Conservation (phyloP, 176 grass and related monocot genomes). For the Hordeum vulgare region MorexV3_pseudomolecules_assembly NC_058523.1:531949471-531949970, state of each 20-base stretch:
- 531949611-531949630: neutral
- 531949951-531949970: neutral
- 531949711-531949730: neutral
- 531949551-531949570: neutral
- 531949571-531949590: neutral
- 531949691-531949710: neutral
- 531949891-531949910: neutral
- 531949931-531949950: neutral
- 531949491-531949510: conserved; percentile 77
- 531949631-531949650: neutral
- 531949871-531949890: neutral
- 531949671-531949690: neutral
- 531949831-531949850: neutral
- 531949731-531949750: neutral
- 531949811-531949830: neutral
- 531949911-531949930: neutral
- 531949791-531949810: neutral
- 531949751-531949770: neutral
- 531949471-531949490: conserved; percentile 14
- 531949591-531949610: neutral
- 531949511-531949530: conserved; percentile 91
- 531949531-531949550: conserved; percentile 73
- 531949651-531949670: neutral
- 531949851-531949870: neutral
- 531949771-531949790: neutral